Evolutionary conservation across 2,329 filamentous ascomycete species (phyloP).

Genomic region (Knufia petricola): DNA sequence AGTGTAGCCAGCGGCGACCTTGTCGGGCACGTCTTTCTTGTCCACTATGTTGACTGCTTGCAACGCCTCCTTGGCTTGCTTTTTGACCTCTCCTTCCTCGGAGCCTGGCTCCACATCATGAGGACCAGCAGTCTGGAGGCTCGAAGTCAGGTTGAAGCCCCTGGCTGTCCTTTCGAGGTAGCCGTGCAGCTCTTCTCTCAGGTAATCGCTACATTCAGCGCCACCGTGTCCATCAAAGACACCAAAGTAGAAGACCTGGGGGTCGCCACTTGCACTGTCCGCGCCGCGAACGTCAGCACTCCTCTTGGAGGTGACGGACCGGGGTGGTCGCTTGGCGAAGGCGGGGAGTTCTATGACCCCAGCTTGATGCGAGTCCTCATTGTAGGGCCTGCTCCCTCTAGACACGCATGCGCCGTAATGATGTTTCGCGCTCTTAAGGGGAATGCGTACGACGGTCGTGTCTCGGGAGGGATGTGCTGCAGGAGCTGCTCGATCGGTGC

Average conservation of each 20-base stretch:
- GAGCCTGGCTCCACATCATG: slow-evolving; percentile 9
- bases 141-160: slow-evolving; percentile 69
- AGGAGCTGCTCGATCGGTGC: slow-evolving; percentile 43
- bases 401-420: slow-evolving; percentile 78
- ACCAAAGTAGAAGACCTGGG: slow-evolving; percentile 94
- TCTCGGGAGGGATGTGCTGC: slow-evolving; percentile 57
- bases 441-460: slow-evolving; percentile 89
- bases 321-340: slow-evolving; percentile 74
- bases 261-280: slow-evolving; percentile 69
- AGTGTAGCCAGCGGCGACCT: slow-evolving; percentile 24
- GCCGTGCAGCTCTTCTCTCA: slow-evolving; percentile 72
- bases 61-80: slow-evolving; percentile 13
- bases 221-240: slow-evolving; percentile 96
- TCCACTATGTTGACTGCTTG: slow-evolving; percentile 11
- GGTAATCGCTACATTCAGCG: slow-evolving; percentile 74
- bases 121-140: slow-evolving; percentile 42
- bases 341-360: slow-evolving; percentile 88
- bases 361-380: slow-evolving; percentile 90
- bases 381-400: slow-evolving; percentile 74
- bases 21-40: slow-evolving; percentile 9
- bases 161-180: slow-evolving; percentile 77
- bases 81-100: slow-evolving; percentile 12
- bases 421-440: slow-evolving; percentile 85
- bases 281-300: slow-evolving; percentile 45
- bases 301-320: slow-evolving; percentile 42